Evolutionary conservation across 139 green algal species (phyloP), one percentile per base, ranked within the genome.

Genomic region (Tetratostichococcus sp.): DNA sequence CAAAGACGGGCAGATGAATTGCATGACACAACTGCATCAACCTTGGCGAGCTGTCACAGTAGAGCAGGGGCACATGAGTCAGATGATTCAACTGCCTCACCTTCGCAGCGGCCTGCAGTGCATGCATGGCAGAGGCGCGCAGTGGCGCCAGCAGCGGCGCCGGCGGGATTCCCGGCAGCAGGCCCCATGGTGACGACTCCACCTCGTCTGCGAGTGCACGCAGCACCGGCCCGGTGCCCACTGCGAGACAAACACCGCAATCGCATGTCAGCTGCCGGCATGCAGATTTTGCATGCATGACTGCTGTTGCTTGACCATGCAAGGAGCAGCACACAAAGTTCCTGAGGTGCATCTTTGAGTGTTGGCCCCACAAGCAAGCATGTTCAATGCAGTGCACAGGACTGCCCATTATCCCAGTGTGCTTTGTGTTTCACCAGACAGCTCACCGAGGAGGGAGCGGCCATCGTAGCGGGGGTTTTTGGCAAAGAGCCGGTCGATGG

Each of bases 381-480:
- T n/a, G n/a, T n/a, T n/a, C n/a, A n/a, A n/a, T n/a, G n/a, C n/a
- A n/a, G n/a, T n/a, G n/a, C n/a, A n/a, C n/a, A n/a, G n/a, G n/a
- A n/a, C n/a, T n/a, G n/a, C n/a, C n/a, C n/a, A n/a, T n/a, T n/a
- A n/a, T n/a, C n/a, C n/a, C n/a, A n/a, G n/a, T n/a, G n/a, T n/a
- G n/a, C n/a, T n/a, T n/a, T n/a, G n/a, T n/a, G n/a, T n/a, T n/a
- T n/a, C n/a, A 11, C 14, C 17, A 3, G 59, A 6, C 57, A 84
- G 68, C 69, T 78, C 71, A 75, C 69, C 78, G 57, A 94, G 75
- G 72, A 94, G 74, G 4, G 78, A 58, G 25, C 85, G 84, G 23
- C 88, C 81, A 72, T 96, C 91, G 73, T 90, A 95, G 28, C 82
- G 80, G 19, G 90, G 84, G 43, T 86, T 90, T 35, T 80, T 77